Base-by-base conservation (phyloP, 208 protist genomes). In the Trypanosoma congolense region DNA sequence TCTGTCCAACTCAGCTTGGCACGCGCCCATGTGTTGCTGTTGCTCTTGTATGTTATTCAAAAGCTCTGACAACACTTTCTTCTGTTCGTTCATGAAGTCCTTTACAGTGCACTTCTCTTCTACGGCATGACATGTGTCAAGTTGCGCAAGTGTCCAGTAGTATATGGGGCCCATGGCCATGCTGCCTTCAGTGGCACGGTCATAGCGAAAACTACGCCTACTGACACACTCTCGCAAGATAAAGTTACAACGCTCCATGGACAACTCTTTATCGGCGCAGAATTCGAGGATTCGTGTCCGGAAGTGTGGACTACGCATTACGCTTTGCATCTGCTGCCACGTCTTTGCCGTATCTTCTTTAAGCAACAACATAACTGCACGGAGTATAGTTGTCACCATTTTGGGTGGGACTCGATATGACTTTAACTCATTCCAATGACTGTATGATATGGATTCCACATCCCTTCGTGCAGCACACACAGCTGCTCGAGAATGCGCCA, bases 201-300 rank as follows among this genome's bases (percentile, higher is more conserved):
- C 80, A 63, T 89, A 89, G 43, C 76, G 73, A 60, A 93, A 93
- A 62, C 71, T 84, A 65, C 76, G 83, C 55, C 76, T 76, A 65
- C 86, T 79, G 56, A 93, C 80, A 52, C 86, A 93, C 61, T 93
- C 86, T 56, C 75, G 80, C 56, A 93, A 65, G 65, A 93, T 90
- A 66, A 86, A 90, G 45, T 93, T 75, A 18, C 75, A 62, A 36
- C 86, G 79, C 61, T 90, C 73, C 16, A 70, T 62, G 24, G 86
- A 84, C n/a, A 93, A 82, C 57, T 80, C 74, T 44, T 63, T 53
- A 21, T 76, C 70, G 1, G 86, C 65, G 68, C 85, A 72, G 55
- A 83, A 93, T 50, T 57, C 46, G 24, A 83, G 77, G 51, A 93
- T 77, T 46, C 86, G 76, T 40, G 54, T 45, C 63, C 79, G 85